Conservation (phyloP, 345 rosid genomes). For the Acer negundo region DNA sequence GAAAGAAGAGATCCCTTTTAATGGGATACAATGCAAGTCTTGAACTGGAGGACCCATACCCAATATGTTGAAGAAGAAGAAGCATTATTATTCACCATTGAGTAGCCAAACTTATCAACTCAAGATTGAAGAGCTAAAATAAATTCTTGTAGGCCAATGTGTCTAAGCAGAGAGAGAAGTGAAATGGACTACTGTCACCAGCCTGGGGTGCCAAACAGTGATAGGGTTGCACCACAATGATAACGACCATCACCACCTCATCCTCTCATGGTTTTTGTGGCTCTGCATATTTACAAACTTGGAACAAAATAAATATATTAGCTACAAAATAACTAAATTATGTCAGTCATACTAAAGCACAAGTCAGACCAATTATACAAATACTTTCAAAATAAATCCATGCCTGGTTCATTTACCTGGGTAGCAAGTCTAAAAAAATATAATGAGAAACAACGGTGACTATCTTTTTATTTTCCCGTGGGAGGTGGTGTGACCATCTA, state of each 20-base stretch:
- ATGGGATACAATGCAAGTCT: no score
- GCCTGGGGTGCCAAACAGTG: slow-evolving; percentile 3
- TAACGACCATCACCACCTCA: neutral
- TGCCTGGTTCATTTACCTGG: neutral
- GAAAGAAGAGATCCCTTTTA: neutral
- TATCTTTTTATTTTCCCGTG: neutral
- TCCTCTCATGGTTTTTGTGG: neutral
- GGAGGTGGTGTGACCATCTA: neutral
- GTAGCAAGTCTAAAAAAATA: neutral
- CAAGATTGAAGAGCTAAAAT: neutral
- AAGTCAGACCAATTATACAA: neutral
- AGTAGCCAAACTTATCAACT: slow-evolving; percentile 1
- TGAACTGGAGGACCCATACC: slow-evolving; percentile 13
- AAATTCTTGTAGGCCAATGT: slow-evolving; percentile 22
- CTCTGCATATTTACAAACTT: neutral
- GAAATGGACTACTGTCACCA: slow-evolving; percentile 20
- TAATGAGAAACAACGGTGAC: neutral
- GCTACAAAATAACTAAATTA: neutral
- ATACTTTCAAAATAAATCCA: neutral
- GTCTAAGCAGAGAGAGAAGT: slow-evolving; percentile 8
- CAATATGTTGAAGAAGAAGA: neutral
- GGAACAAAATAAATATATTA: neutral
- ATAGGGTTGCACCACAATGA: neutral
- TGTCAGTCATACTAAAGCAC: neutral
- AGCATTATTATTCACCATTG: neutral